A percentile compares a stretch with the other conserved stretches of the same genome.
These are phyloP conservation scores for Raphanus hybrid DNA, from an alignment of 441 rosid genomes.

Conservation along the genomic window DNA sequence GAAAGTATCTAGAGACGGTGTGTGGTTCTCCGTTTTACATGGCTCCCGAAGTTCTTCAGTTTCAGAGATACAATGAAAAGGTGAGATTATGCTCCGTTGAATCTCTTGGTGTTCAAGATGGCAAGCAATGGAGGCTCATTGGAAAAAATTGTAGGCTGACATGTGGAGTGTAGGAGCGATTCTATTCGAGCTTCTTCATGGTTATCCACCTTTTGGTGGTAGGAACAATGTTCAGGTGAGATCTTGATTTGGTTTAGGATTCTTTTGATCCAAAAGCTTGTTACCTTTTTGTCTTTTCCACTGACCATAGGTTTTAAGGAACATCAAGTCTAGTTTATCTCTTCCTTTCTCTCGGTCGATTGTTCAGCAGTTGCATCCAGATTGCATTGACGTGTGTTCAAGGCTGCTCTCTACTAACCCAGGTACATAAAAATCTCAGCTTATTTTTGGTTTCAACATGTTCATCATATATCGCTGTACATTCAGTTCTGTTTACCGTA, in stretches of 20 bases:
- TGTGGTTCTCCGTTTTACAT: constrained; percentile 76
- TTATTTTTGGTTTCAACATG: not conserved
- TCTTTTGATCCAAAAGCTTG: not conserved
- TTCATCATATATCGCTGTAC: not conserved
- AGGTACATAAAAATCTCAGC: constrained; percentile 43
- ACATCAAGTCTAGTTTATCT: constrained; percentile 52
- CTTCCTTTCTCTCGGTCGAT: constrained; percentile 63
- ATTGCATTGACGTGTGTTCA: constrained; percentile 64
- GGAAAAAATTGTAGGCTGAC: constrained; percentile 51
- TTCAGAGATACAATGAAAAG: constrained; percentile 66
- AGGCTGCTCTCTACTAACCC: constrained; percentile 63
- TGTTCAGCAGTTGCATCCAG: constrained; percentile 54
- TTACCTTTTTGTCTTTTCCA: not conserved
- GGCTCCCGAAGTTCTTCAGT: constrained; percentile 83
- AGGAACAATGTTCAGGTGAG: constrained; percentile 65
- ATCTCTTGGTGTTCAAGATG: not conserved
- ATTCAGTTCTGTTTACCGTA: constrained; percentile 14
- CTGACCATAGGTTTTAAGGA: constrained; percentile 54
- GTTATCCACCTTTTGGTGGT: constrained; percentile 65
- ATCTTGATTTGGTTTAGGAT: constrained; percentile 3
- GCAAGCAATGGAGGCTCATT: not conserved
- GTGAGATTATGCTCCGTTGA: constrained; percentile 29
- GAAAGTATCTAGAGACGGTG: constrained; percentile 53
- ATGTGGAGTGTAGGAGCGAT: constrained; percentile 79
- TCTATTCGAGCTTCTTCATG: constrained; percentile 73